Evolutionary conservation across 176 grass and related monocot genomes (phyloP), one percentile per base, ranked within the genome.

Genomic region (Calamus simplicifolius): DNA sequence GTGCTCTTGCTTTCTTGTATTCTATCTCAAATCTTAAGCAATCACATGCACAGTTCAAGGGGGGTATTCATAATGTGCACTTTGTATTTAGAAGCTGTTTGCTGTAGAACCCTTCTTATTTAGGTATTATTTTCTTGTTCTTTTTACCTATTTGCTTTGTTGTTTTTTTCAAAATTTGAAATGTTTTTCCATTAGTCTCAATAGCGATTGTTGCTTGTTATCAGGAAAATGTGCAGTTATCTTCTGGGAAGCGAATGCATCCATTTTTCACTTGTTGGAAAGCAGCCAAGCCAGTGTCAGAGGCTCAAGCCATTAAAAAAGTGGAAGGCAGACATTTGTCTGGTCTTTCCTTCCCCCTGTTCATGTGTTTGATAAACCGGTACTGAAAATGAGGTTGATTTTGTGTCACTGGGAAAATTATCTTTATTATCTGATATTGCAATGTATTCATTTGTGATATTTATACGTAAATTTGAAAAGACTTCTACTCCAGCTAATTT

Each of bases 161-260:
- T 28, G 29, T 67, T 12, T 56, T 51, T 52, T 57, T 35, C 27
- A 35, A 35, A 0, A 66, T 2, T 59, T 73, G 27, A 1, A 61
- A 17, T 17, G 49, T 71, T 62, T 58, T 27, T 59, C 4, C 5
- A 16, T 17, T 1, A 28, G 15, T 35, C 38, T 18, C 59, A 62
- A 57, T 52, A 21, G 12, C 27, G 54, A 63, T 55, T 72, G 78
- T 17, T 62, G 56, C 53, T 60, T 56, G 29, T 73, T 69, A 52
- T 49, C 66, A 97, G 92, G 92, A 91, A 90, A 97, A 82, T 70
- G 77, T 61, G 28, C 77, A 18, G 64, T 63, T 97, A 54, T 97
- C 87, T 75, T 75, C 65, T 63, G 83, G 87, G 72, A 91, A 91
- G 87, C 82, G 82, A 75, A 67, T 88, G 25, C 87, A 97, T 65